Percentiles rank a stretch among this genome's conserved stretches.
Conservation (phyloP, 176 grass and related monocot genomes). For the Lolium multiflorum region DNA sequence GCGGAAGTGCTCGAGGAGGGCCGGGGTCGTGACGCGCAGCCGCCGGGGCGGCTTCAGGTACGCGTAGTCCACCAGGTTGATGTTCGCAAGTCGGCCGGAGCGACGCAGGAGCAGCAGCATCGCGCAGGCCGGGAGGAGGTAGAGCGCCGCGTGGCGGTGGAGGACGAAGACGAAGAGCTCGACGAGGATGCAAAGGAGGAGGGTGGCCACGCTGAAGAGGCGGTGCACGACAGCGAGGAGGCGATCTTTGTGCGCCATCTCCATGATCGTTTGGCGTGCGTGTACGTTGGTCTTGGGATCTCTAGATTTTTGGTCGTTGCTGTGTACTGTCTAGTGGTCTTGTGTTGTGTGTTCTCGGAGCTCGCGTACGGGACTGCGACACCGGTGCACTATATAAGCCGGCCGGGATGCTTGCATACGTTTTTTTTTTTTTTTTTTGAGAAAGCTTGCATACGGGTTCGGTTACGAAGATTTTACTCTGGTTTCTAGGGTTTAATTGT, state of each 20-base stretch:
- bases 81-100: background rate
- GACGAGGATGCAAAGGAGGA: background rate
- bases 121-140: background rate
- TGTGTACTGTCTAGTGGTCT: background rate
- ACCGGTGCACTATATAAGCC: background rate
- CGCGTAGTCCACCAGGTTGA: background rate
- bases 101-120: background rate
- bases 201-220: background rate
- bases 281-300: background rate
- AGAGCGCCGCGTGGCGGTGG: background rate
- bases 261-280: background rate
- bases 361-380: background rate
- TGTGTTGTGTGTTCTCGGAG: background rate
- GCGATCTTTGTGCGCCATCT: constrained; percentile 3
- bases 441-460: too few relatives aligned
- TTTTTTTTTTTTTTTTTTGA: too few relatives aligned
- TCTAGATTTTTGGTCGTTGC: background rate
- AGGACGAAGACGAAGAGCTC: constrained; percentile 1
- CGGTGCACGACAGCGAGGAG: background rate
- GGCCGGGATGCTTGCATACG: too few relatives aligned
- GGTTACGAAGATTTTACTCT: too few relatives aligned
- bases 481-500: too few relatives aligned
- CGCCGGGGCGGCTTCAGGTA: constrained; percentile 13
- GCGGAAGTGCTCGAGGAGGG: constrained; percentile 12
- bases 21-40: constrained; percentile 5